Base-by-base conservation (phyloP, 495 filamentous ascomycete genomes). In the Margaritispora aquatica region DNA sequence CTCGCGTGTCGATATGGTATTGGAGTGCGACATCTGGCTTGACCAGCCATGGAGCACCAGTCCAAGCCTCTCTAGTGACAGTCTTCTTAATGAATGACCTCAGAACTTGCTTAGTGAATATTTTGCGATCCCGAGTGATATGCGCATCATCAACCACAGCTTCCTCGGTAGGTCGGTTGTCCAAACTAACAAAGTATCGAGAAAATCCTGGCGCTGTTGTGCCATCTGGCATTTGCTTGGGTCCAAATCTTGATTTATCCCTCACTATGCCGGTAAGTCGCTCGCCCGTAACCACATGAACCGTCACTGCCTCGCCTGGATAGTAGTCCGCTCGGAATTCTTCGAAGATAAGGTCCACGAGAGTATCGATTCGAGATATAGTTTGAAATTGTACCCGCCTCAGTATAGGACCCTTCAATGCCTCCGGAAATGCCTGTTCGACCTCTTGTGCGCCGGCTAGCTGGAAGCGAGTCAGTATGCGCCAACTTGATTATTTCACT, bases 31-130 rank as follows among this genome's bases (percentile, higher is more conserved):
- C 83, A 51, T 88, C 82, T 20, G 87, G 80, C 73, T 96, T 97
- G 21, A 97, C 92, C 34, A 96, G 70, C 94, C 94, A 99, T 10
- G 95, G 95, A 0, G 94, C 94, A 3, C 93, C 92, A 46, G 82
- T 89, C 93, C 93, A 97, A 0, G 92, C 81, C 65, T 97, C 95
- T 58, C 92, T 79, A 13, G 86, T 90, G 15, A 96, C 87, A 7
- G 90, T 94, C 73, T 96, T 92, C 67, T 96, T 96, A 58, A 99
- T 90, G 61, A 97, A 97, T 1, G 90, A 88, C 26, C 92, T 85
- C 53, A 99, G 76, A 70, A 96, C 90, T 48, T 92, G 85, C 73
- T 99, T 99, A 38, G 93, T 96, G 71, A 97, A 99, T 4, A 90
- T 84, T 66, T 92, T 96, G 24, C 90, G 85, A 64, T 97, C 94